Base-by-base conservation (phyloP, 192 early-diverging fungal genomes). In the Linnemannia elongata region DNA sequence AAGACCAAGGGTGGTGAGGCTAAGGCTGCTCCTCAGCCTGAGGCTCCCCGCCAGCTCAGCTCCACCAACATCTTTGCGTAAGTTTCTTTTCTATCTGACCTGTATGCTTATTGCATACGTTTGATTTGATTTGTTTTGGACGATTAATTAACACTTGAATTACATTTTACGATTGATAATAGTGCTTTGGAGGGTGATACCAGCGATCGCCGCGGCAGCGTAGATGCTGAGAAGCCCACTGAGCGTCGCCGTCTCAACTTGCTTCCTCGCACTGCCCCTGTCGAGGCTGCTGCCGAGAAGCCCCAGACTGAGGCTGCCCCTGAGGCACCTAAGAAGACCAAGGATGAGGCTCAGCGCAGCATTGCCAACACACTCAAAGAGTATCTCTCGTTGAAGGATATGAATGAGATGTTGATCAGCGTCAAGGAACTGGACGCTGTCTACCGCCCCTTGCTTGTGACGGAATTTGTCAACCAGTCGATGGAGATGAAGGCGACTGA, bases 361-460 rank as follows among this genome's bases (percentile, higher is more conserved):
- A 81, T 81, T 66, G 85, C 89, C 55, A 92, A 93, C 63, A 89
- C 93, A 60, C 71, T 95, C 35, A 82, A 90, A 68, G 95, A 96
- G 88, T 97, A 92, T 81, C 77, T 92, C 69, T 83, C 89, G 12
- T 78, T 94, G 47, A 89, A 88, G 81, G 88, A 90, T 81, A 90
- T 93, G 45, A 70, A 85, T 52, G 96, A 97, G 88, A 83, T 96
- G 42, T 80, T 92, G 60, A 87, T 89, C 69, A 93, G 94, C 79
- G 88, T 95, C 73, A 93, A 96, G 90, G 96, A 96, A 44, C 30
- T 88, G 72, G 87, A 88, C 63, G 60, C 30, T 10, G 73, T 66
- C 72, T 86, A 86, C 79, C 57, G 74, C 12, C 52, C 82, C 27
- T 41, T 88, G 38, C 44, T 82, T 63, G 82, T 90, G 30, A 74